These are phyloP conservation scores for Auricularia sp. DNA, from an alignment of 768 basidiomycete species.

Conservation along the genomic window DNA sequence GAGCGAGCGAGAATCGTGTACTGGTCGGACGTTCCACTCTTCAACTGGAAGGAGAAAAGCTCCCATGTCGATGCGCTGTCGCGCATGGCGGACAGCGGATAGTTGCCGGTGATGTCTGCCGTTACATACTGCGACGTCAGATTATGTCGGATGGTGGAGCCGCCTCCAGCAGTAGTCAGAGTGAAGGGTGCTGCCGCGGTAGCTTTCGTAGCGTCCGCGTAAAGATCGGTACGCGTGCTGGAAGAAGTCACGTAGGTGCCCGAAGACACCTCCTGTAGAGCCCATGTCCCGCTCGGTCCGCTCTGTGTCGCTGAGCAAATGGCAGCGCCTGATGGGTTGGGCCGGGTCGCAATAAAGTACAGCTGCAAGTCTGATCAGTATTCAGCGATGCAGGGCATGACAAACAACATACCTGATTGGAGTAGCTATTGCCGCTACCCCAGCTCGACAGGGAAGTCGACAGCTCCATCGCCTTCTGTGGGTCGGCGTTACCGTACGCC, in stretches of 20 bases:
- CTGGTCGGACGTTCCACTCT: background rate
- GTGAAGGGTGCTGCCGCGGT: conserved; percentile 19
- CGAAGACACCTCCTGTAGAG: conserved; percentile 17
- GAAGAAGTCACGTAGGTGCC: conserved; percentile 18
- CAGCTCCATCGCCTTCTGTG: conserved; percentile 19
- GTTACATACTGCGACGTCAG: conserved; percentile 22
- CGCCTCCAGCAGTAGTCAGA: conserved; percentile 22
- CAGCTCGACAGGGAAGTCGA: conserved; percentile 24
- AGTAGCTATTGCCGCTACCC: conserved; percentile 26
- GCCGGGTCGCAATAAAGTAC: conserved; percentile 26
- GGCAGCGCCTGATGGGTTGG: conserved; percentile 15
- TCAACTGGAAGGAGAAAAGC: background rate
- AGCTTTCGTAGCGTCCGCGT: conserved; percentile 15
- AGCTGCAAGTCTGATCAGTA: conserved; percentile 2
- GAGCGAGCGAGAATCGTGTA: background rate
- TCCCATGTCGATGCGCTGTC: conserved; percentile 22
- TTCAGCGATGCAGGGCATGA: background rate
- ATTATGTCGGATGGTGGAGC: conserved; percentile 20
- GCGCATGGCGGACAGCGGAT: conserved; percentile 22
- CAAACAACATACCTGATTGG: conserved; percentile 13
- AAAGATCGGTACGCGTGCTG: conserved; percentile 16
- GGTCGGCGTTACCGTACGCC: conserved; percentile 23
- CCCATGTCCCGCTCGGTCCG: conserved; percentile 24
- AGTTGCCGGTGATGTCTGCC: conserved; percentile 21
- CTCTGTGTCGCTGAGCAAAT: conserved; percentile 18